Conservation (phyloP, 805 yeast genomes). For the Wickerhamiella cacticola region DNA sequence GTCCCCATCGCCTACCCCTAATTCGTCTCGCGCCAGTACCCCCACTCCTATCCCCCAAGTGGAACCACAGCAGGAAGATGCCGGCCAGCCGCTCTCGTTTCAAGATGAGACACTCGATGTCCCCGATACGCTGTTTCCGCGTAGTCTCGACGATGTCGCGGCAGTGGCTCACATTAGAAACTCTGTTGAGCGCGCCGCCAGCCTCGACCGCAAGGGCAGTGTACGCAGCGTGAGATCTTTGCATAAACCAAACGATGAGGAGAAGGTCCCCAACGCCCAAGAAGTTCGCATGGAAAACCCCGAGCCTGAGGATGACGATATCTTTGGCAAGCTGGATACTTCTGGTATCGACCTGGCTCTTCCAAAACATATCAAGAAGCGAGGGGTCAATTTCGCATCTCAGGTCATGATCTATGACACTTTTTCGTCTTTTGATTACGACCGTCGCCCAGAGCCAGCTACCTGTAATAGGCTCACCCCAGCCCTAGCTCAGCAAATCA, state of each 20-base stretch:
- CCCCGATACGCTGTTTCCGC: slow-evolving; percentile 28
- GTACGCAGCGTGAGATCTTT: slow-evolving; percentile 13
- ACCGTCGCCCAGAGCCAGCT: slow-evolving; percentile 83
- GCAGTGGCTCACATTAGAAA: slow-evolving; percentile 28
- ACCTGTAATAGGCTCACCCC: slow-evolving; percentile 91
- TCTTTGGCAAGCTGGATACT: slow-evolving; percentile 8
- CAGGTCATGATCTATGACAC: slow-evolving; percentile 77
- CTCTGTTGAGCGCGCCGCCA: slow-evolving; percentile 28
- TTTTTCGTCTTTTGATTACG: slow-evolving; percentile 71
- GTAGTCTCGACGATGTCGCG: slow-evolving; percentile 23
- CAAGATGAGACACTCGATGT: slow-evolving; percentile 16
- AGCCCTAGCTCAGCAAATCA: slow-evolving; percentile 68
- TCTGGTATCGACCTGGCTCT: slow-evolving; percentile 1
- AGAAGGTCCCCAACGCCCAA: slow-evolving; percentile 25
- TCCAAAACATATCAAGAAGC: slow-evolving; percentile 7
- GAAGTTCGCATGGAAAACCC: slow-evolving; percentile 18
- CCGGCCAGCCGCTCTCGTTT: not conserved
- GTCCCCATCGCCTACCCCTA: slow-evolving; percentile 3
- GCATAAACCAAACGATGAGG: slow-evolving; percentile 15
- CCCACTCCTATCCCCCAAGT: not conserved
- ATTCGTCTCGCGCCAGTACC: not conserved
- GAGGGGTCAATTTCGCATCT: slow-evolving; percentile 45
- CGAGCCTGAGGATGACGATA: slow-evolving; percentile 7
- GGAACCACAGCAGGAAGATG: too few species aligned
- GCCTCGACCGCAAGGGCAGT: slow-evolving; percentile 28